Percentiles rank a stretch among this genome's conserved stretches.
These are phyloP conservation scores for Bauhinia variegata DNA, from an alignment of 306 rosid genomes.

Conservation along the genomic window DNA sequence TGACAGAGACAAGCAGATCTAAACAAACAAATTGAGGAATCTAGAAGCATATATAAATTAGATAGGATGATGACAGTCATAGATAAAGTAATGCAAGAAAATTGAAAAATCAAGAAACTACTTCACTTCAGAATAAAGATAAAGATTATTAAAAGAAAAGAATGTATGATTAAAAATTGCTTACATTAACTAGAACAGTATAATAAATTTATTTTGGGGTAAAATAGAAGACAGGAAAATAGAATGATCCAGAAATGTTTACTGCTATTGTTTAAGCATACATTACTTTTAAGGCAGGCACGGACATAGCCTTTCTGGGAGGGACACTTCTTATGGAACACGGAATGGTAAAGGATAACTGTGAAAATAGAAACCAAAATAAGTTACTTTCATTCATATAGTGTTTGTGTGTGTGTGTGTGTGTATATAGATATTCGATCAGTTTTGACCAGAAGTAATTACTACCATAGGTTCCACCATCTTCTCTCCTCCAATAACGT, in stretches of 20 bases:
- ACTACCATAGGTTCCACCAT: constrained; percentile 97
- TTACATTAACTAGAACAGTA: constrained; percentile 3
- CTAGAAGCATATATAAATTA: constrained; percentile 16
- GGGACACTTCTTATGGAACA: constrained; percentile 81
- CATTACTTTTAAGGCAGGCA: constrained; percentile 99
- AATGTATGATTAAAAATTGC: constrained; percentile 28
- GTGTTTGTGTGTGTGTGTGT: not conserved
- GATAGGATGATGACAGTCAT: constrained; percentile 25
- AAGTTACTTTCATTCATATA: constrained; percentile 41
- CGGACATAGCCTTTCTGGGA: constrained; percentile 82
- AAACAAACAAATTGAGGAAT: constrained; percentile 14
- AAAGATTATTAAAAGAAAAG: constrained; percentile 31
- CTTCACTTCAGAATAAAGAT: constrained; percentile 25
- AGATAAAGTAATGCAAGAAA: constrained; percentile 22
- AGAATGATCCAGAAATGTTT: constrained; percentile 20
- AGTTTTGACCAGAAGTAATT: constrained; percentile 31
- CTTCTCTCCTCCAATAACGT: constrained; percentile 99
- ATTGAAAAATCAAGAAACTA: constrained; percentile 26
- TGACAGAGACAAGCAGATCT: constrained; percentile 4
- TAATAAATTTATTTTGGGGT: constrained; percentile 1
- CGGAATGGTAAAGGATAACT: constrained; percentile 92
- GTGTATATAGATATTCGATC: not conserved
- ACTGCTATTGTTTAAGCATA: constrained; percentile 54
- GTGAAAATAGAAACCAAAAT: constrained; percentile 52
- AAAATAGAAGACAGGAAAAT: constrained; percentile 33